Base-by-base conservation (phyloP, 805 yeast species). In the Kluyveromyces aestuarii region DNA sequence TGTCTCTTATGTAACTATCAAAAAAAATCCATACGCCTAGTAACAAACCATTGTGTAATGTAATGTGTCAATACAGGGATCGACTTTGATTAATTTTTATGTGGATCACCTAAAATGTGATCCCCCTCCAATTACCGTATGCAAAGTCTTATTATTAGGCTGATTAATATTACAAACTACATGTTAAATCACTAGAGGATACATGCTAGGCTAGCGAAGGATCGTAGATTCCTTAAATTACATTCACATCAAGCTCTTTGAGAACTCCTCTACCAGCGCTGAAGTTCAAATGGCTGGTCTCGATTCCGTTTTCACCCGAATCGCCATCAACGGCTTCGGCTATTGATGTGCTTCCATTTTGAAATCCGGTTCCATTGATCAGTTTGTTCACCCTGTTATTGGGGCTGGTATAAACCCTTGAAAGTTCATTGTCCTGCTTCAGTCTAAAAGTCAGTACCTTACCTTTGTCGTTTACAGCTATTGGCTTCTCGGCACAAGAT, bases 361-460 rank as follows among this genome's bases (percentile, higher is more conserved):
- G 19, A 21, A 43, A 11, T 13, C 8, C 7, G 2, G 45, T 21
- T 27, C 63, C 63, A 40, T 63, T 63, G 27, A 64, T 64, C 40
- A 64, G 52, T 48, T 57, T 62, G 52, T 61, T 64, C 2, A 64
- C 68, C 47, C 66, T 57, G 50, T 58, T 64, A 38, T 63, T 64
- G 43, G 67, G 64, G 11, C 67, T 61, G 4, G 59, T 61, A 41
- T 56, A 60, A 6, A 63, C 52, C 13, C 64, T 64, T 8, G 66
- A 62, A 43, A 64, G 48, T 45, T 60, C 60, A 35, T 58, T 58
- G 45, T 63, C 67, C 10, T 58, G 57, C 37, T 57, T 61, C 33
- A 60, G 48, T 39, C 63, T 66, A 53, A 63, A 64, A n/a, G 67
- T 63, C 30, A 63, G 52, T 2, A 65, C 67, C 46, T 64, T 64